phyloP scores from a whole-genome alignment of 768 basidiomycete species.

The Dictyophora rubrovolvata region DNA sequence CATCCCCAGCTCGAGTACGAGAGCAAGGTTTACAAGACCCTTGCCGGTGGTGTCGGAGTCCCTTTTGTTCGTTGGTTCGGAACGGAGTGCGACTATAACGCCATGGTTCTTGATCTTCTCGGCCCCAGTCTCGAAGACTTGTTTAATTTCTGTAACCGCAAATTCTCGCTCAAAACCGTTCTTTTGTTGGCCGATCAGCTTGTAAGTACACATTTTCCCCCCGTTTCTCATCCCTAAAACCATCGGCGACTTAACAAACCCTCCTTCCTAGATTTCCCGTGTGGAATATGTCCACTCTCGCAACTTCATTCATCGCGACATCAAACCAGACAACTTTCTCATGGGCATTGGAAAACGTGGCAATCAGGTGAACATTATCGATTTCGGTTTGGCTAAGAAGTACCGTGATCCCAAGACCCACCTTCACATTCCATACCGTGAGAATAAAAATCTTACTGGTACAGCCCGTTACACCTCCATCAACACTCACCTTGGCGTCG shows the following conservation, averaged over 20 bases:
- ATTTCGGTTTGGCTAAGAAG: constrained; percentile 98
- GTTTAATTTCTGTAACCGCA: constrained; percentile 95
- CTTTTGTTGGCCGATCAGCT: constrained; percentile 94
- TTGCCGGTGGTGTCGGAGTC: constrained; percentile 97
- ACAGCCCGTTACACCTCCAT: constrained; percentile 99
- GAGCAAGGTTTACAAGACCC: constrained; percentile 87
- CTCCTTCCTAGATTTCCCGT: constrained; percentile 68
- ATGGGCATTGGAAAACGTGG: constrained; percentile 99
- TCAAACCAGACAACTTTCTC: constrained; percentile 99
- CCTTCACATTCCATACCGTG: constrained; percentile 97
- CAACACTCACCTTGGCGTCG: constrained; percentile 97
- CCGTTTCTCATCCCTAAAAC: neutral
- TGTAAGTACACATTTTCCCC: constrained; percentile 48
- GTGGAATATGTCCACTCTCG: constrained; percentile 99
- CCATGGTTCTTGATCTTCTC: constrained; percentile 97
- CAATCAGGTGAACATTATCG: constrained; percentile 96
- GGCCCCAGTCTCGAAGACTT: constrained; percentile 75
- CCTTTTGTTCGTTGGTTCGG: constrained; percentile 96
- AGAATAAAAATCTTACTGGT: constrained; percentile 99
- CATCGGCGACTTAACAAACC: neutral
- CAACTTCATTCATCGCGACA: constrained; percentile 96
- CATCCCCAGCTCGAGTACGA: constrained; percentile 99
- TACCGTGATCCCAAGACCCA: constrained; percentile 99
- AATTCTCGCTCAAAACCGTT: constrained; percentile 95
- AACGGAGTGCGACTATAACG: constrained; percentile 97